Conservation (phyloP, 305 asterid genomes). For the Fraxinus platypoda region DNA sequence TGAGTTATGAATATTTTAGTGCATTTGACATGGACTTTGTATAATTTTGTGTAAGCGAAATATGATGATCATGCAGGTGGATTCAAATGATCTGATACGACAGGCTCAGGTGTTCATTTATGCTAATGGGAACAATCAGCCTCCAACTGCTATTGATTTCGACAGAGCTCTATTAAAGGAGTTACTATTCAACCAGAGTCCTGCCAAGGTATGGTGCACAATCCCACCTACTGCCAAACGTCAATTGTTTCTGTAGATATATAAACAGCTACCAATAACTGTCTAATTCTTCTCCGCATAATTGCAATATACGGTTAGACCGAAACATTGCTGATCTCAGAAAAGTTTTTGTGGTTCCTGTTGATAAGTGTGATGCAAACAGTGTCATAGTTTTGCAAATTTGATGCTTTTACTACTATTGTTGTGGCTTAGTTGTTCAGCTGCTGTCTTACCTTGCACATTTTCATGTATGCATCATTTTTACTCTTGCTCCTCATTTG, state of each 20-base stretch:
- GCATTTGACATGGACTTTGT: background rate
- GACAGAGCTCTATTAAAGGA: conserved; percentile 76
- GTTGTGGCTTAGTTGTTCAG: background rate
- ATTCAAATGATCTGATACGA: conserved; percentile 76
- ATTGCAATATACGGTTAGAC: background rate
- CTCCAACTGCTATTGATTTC: conserved; percentile 89
- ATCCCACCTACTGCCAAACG: background rate
- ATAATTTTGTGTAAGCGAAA: conserved; percentile 12
- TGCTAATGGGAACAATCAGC: conserved; percentile 71
- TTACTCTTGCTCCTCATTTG: conserved; percentile 1
- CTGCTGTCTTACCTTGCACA: background rate
- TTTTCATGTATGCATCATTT: background rate
- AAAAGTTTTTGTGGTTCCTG: background rate
- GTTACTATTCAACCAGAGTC: conserved; percentile 86
- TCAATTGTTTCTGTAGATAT: background rate
- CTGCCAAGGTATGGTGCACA: conserved; percentile 65
- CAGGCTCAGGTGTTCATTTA: conserved; percentile 76
- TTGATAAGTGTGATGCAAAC: background rate
- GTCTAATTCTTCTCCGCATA: background rate
- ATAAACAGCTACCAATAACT: background rate
- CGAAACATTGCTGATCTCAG: background rate
- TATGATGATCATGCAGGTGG: conserved; percentile 49
- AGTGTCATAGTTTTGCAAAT: background rate
- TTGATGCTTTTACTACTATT: background rate
- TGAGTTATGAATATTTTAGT: background rate